Percentiles rank a stretch among this genome's conserved stretches.
phyloP scores from a whole-genome alignment of 176 grass and related monocot genomes.

The Ananas comosus region DNA sequence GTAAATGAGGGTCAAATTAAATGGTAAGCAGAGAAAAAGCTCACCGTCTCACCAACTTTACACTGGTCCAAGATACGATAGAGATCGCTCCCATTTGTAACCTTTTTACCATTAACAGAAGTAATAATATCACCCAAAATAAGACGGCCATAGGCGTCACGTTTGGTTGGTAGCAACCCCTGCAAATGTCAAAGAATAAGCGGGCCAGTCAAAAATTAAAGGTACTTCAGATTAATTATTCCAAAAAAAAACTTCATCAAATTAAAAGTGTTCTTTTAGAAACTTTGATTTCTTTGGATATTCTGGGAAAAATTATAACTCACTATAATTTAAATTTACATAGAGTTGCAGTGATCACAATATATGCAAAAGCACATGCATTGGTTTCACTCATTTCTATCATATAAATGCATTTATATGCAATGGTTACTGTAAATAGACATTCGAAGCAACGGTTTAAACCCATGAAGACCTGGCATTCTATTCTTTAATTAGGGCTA shows the following conservation, averaged over 20 bases:
- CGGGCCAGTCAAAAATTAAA: background rate
- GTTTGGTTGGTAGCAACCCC: conserved; percentile 78
- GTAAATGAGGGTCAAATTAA: background rate
- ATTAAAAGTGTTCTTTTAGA: too few species aligned
- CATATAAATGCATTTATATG: too few species aligned
- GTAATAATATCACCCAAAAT: conserved; percentile 95
- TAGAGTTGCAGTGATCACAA: too few species aligned
- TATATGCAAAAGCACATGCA: too few species aligned
- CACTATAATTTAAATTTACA: background rate
- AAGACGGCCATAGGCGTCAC: conserved; percentile 81
- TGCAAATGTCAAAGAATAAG: conserved; percentile 7
- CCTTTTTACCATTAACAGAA: conserved; percentile 79
- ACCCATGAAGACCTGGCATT: too few species aligned
- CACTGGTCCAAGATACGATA: conserved; percentile 95
- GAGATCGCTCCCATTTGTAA: conserved; percentile 81
- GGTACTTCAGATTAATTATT: background rate
- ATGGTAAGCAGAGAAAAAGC: background rate
- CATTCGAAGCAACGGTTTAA: too few species aligned
- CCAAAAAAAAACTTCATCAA: too few species aligned
- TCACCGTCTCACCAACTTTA: conserved; percentile 97
- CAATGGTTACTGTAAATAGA: too few species aligned
- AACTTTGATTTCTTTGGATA: too few species aligned
- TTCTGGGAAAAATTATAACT: too few species aligned
- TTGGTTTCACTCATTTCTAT: too few species aligned
- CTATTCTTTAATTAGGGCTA: too few species aligned